These are phyloP conservation scores for Talaromyces marneffei DNA, from an alignment of 2,329 filamentous ascomycete genomes.

Conservation along the genomic window DNA sequence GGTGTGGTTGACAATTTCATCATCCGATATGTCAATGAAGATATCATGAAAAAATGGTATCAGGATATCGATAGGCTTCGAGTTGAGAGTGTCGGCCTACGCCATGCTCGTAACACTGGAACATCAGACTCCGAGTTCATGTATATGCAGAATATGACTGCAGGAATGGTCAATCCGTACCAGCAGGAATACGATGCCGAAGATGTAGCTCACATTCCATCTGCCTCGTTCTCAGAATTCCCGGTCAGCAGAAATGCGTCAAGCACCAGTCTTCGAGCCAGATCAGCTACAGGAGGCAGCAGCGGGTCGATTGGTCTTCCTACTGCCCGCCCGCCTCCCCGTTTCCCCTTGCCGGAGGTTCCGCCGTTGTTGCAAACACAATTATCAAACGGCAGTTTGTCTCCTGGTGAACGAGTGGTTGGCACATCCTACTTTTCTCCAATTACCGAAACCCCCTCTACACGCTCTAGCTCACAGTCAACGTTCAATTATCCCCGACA, in stretches of 20 bases:
- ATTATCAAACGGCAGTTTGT: constrained; percentile 47
- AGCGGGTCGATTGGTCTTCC: constrained; percentile 33
- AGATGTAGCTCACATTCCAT: constrained; percentile 41
- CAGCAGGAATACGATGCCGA: constrained; percentile 54
- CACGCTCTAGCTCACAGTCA: constrained; percentile 46
- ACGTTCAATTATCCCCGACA: constrained; percentile 78
- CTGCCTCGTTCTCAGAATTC: constrained; percentile 43
- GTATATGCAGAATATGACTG: constrained; percentile 63
- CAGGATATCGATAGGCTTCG: constrained; percentile 71
- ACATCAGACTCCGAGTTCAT: constrained; percentile 68
- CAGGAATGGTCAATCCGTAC: constrained; percentile 72
- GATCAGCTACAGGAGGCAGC: constrained; percentile 65
- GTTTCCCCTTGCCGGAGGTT: constrained; percentile 62
- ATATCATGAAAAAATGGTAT: constrained; percentile 89
- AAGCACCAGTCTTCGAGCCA: constrained; percentile 66
- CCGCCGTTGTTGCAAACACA: constrained; percentile 65
- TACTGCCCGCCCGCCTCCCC: constrained; percentile 53
- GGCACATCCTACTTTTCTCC: constrained; percentile 95
- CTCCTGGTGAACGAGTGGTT: constrained; percentile 51
- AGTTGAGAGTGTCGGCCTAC: constrained; percentile 49
- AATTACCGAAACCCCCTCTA: constrained; percentile 62
- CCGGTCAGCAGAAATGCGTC: constrained; percentile 63
- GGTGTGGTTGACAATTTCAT: constrained; percentile 95
- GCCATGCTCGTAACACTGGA: constrained; percentile 46
- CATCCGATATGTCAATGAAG: constrained; percentile 87